A percentile compares a stretch with the other conserved stretches of the same genome.
phyloP scores from a whole-genome alignment of 768 basidiomycete genomes.

The Clathrus columnatus region DNA sequence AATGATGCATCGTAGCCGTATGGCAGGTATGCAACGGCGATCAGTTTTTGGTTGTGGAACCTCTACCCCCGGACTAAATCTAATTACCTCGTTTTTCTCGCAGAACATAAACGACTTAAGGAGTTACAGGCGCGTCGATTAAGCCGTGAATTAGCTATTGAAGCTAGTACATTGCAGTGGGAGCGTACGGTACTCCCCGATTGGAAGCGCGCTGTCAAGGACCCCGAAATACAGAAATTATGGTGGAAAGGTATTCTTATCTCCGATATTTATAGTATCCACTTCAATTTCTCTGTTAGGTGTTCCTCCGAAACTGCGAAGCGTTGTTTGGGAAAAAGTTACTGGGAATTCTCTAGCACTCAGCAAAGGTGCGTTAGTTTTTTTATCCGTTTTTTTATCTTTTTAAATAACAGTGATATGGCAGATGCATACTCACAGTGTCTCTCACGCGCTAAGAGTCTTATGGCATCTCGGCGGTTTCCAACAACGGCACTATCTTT shows the following conservation, averaged over 20 bases:
- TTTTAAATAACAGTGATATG: slow-evolving; percentile 1
- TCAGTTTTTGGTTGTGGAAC: neutral
- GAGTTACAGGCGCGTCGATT: slow-evolving; percentile 54
- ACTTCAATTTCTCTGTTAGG: neutral
- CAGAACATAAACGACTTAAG: slow-evolving; percentile 65
- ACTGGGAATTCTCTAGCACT: slow-evolving; percentile 77
- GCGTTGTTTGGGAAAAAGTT: slow-evolving; percentile 76
- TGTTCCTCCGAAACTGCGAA: slow-evolving; percentile 64
- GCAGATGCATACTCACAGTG: slow-evolving; percentile 68
- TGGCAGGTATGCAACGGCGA: slow-evolving; percentile 51
- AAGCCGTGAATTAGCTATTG: slow-evolving; percentile 56
- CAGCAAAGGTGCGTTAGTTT: slow-evolving; percentile 54
- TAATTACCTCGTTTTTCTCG: neutral
- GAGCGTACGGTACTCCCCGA: slow-evolving; percentile 73
- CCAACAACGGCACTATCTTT: slow-evolving; percentile 50
- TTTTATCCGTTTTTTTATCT: neutral
- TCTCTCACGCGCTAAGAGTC: slow-evolving; percentile 64
- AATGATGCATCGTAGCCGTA: slow-evolving; percentile 80
- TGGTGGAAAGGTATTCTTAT: slow-evolving; percentile 79
- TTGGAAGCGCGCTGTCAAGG: slow-evolving; percentile 66
- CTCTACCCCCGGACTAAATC: neutral
- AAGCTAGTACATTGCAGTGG: slow-evolving; percentile 67
- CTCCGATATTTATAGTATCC: neutral
- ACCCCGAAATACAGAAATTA: slow-evolving; percentile 53
- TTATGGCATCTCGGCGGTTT: slow-evolving; percentile 55